Percentiles rank a stretch among this genome's conserved stretches.
Evolutionary conservation across 2,329 filamentous ascomycete species (phyloP).

Genomic region (Hymenoscyphus fructigenus): DNA sequence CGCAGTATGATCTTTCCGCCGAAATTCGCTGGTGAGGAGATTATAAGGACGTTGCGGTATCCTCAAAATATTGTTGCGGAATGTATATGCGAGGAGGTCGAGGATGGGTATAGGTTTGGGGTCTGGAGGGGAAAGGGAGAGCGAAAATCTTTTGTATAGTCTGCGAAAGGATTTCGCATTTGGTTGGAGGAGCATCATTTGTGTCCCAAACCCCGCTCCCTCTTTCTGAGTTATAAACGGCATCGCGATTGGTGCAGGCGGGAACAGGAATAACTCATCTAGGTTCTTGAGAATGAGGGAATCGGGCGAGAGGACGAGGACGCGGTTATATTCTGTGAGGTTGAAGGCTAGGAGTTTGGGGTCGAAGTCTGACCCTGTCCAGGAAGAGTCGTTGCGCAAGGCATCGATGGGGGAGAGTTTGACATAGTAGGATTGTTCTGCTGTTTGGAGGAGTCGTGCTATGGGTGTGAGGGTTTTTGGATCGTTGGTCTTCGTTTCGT

Average conservation of each 20-base stretch:
- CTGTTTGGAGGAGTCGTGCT: conserved; percentile 28
- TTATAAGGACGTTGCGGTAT: conserved; percentile 54
- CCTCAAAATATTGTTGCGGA: background rate
- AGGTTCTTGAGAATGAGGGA: conserved; percentile 28
- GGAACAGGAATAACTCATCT: conserved; percentile 33
- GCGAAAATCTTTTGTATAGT: conserved; percentile 45
- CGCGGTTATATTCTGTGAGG: conserved; percentile 30
- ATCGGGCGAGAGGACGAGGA: conserved; percentile 30
- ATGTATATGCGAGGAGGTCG: background rate
- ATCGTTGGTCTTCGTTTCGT: conserved; percentile 23
- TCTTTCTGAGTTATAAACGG: conserved; percentile 31
- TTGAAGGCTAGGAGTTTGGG: conserved; percentile 35
- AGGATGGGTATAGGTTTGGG: background rate
- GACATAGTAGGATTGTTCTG: conserved; percentile 27
- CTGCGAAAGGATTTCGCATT: conserved; percentile 22
- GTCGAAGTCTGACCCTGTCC: conserved; percentile 26
- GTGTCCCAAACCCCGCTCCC: conserved; percentile 28
- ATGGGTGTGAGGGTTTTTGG: conserved; percentile 25
- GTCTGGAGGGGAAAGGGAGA: conserved; percentile 51
- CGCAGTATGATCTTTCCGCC: conserved; percentile 47
- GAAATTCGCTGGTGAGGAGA: conserved; percentile 45
- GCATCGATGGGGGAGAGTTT: conserved; percentile 29
- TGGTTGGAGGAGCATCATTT: conserved; percentile 30
- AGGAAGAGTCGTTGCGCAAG: conserved; percentile 23
- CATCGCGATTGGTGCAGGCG: conserved; percentile 30